Evolutionary conservation across 108 stramenopile genomes (phyloP).

Genomic region (Nitzschia sp.): DNA sequence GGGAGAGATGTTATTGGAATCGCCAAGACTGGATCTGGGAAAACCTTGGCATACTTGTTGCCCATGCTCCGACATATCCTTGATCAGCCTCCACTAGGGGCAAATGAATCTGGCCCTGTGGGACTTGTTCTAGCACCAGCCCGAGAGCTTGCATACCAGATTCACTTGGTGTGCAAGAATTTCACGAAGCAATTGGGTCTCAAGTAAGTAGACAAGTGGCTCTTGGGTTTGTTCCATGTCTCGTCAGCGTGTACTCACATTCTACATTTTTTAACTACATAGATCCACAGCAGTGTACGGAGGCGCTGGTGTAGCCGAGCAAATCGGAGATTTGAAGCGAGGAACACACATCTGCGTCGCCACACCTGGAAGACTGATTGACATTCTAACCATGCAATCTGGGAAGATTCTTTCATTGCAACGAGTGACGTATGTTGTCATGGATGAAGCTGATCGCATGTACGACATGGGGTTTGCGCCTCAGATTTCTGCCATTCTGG

Average conservation of each 20-base stretch:
- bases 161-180: constrained; percentile 85
- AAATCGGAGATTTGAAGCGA: constrained; percentile 96
- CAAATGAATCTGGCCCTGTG: constrained; percentile 93
- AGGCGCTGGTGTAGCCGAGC: constrained; percentile 94
- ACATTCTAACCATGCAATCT: constrained; percentile 97
- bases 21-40: constrained; percentile 97
- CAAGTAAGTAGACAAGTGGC: constrained; percentile 55
- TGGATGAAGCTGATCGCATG: constrained; percentile 99
- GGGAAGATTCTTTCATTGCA: constrained; percentile 89
- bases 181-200: constrained; percentile 75
- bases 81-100: constrained; percentile 90
- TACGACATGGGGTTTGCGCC: constrained; percentile 99
- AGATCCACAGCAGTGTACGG: constrained; percentile 95
- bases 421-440: constrained; percentile 93
- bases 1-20: constrained; percentile 99
- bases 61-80: constrained; percentile 93
- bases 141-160: constrained; percentile 95
- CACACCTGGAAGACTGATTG: constrained; percentile 98
- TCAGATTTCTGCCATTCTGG: constrained; percentile 91
- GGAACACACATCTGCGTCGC: constrained; percentile 96
- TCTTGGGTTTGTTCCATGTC: neutral
- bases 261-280: neutral
- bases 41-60: constrained; percentile 94
- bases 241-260: neutral
- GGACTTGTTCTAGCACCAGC: constrained; percentile 96